Base-by-base conservation (phyloP, 352 stramenopile genomes). In the Phytophthora crassamura region DNA sequence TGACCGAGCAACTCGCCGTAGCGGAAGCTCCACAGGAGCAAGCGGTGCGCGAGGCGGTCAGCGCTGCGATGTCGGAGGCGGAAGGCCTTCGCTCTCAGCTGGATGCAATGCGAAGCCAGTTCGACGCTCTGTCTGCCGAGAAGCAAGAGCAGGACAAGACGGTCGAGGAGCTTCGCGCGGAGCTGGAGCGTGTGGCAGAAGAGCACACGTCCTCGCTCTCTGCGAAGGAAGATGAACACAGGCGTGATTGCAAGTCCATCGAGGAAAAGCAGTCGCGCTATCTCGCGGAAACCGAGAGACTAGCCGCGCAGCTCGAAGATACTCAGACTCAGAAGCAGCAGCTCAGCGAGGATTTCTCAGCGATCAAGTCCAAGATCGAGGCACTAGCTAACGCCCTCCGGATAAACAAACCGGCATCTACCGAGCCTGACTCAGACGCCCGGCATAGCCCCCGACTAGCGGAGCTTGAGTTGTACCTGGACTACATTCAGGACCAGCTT, bases 1-100 rank as follows among this genome's bases (percentile, higher is more conserved):
- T 86, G 11, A 74, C 69, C 3, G 59, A 74, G 6, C 60, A 78
- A 18, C 43, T 84, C 2, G 52, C 49, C 6, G 60, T 59, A 5
- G 45, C 46, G 4, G 53, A 81, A 34, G 42, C 36, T 11, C 20
- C 42, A 4, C 59, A 69, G 18, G 63, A 75, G 25, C 41, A 72
- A 33, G 65, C 43, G 15, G 49, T 75, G 35, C 41, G 39, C 20
- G 58, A 74, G 15, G 64, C 64, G n/a, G 65, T 74, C 7, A 47
- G 43, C 4, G 49, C 49, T 41, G 50, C 64, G 2, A n/a, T 77
- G 39, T 43, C 51, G 14, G 69, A 74, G 56, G 59, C 41, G 43
- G 55, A 63, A 40, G 32, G 20, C 2, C 49, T 77, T 30, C 53
- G 68, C 7, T 46, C 48, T 18, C 56, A 68, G 32, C 25, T 84